Conservation (phyloP, 2,329 filamentous ascomycete species). For the Penicillium sp. region DNA sequence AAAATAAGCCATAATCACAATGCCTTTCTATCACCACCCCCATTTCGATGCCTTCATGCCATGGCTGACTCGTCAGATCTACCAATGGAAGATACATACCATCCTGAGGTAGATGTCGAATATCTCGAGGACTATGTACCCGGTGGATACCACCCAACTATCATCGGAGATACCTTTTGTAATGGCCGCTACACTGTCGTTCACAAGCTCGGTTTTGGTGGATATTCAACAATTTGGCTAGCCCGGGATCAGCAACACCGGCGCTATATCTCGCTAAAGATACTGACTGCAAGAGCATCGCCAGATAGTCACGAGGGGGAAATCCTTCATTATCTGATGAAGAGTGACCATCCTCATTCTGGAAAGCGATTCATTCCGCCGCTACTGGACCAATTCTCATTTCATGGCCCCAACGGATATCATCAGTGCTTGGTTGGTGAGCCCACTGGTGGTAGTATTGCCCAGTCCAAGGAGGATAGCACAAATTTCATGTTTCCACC, state of each 20-base stretch:
- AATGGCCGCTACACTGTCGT: constrained; percentile 17
- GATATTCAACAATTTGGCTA: constrained; percentile 20
- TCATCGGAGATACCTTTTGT: constrained; percentile 29
- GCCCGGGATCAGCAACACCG: constrained; percentile 11
- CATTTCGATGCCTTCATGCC: constrained; percentile 8
- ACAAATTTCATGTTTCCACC: constrained; percentile 20
- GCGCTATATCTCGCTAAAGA: constrained; percentile 25
- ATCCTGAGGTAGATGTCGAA: constrained; percentile 3
- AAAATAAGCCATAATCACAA: background rate
- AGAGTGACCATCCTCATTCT: background rate
- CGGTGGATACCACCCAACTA: constrained; percentile 33
- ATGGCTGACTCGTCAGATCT: constrained; percentile 2
- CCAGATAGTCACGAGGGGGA: constrained; percentile 11
- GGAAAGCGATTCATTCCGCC: constrained; percentile 7
- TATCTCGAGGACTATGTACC: constrained; percentile 23
- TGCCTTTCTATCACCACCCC: background rate
- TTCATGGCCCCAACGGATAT: constrained; percentile 12
- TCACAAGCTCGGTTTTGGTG: constrained; percentile 20
- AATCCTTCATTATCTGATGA: constrained; percentile 4
- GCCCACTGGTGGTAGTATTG: constrained; percentile 6
- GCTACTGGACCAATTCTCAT: constrained; percentile 5
- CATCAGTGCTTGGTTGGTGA: constrained; percentile 8
- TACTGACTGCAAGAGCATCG: constrained; percentile 16
- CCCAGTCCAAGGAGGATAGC: constrained; percentile 14
- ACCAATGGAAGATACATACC: constrained; percentile 6